Conservation (phyloP, 2,329 filamentous ascomycete species). For the Apiospora marii region DNA sequence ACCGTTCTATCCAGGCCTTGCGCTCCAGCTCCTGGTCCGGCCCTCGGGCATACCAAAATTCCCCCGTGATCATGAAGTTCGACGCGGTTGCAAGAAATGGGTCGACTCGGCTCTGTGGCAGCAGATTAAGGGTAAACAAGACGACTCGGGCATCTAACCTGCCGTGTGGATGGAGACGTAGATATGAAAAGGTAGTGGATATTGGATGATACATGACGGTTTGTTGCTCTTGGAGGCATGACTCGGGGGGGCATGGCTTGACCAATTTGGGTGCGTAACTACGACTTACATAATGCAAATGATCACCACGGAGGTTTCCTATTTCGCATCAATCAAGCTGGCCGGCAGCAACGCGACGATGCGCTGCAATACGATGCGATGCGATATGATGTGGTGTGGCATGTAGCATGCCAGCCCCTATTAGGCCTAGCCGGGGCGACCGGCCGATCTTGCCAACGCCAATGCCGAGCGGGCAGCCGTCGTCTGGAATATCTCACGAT, state of each 20-base stretch:
- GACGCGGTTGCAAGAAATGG: conserved; percentile 29
- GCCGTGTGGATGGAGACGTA: neutral
- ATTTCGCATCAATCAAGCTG: neutral
- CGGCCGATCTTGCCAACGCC: neutral
- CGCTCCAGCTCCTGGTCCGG: conserved; percentile 37
- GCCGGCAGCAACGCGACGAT: neutral
- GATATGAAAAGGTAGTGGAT: neutral
- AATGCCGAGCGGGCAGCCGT: conserved; percentile 10
- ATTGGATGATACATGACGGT: neutral
- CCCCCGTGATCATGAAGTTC: conserved; percentile 26
- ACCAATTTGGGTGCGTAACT: neutral
- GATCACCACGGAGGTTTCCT: neutral
- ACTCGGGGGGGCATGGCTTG: neutral
- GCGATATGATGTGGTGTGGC: neutral
- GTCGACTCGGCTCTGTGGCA: conserved; percentile 14
- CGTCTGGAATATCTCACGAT: conserved; percentile 1
- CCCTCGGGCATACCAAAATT: conserved; percentile 26
- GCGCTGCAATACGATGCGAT: neutral
- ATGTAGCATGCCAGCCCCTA: neutral
- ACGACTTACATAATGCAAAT: neutral
- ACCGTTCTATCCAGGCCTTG: conserved; percentile 33
- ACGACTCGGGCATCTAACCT: conserved; percentile 31
- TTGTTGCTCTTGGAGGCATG: neutral
- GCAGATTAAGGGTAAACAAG: conserved; percentile 23
- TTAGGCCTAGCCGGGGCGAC: neutral